These are phyloP conservation scores for Vitis labrusca DNA, from an alignment of 164 flowering plant species.

Conservation along the genomic window DNA sequence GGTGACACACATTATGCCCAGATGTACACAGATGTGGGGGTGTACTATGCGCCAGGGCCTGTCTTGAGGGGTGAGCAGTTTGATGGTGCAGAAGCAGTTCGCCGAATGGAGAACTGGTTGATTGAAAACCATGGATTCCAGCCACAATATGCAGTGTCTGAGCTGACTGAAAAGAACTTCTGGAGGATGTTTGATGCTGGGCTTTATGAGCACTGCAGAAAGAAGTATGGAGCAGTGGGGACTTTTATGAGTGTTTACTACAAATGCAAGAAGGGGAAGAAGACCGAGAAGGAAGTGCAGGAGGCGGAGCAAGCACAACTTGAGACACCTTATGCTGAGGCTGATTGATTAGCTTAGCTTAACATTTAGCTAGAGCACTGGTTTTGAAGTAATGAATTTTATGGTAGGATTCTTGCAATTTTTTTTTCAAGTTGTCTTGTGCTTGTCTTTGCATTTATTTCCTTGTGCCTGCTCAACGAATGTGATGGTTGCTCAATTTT, in stretches of 20 bases:
- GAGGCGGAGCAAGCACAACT: conserved; percentile 88
- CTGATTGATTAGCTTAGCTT: conserved; percentile 23
- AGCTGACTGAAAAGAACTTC: conserved; percentile 82
- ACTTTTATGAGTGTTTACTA: conserved; percentile 98
- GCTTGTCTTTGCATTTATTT: background rate
- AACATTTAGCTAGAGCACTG: background rate
- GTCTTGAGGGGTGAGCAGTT: conserved; percentile 88
- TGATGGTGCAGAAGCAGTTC: conserved; percentile 92
- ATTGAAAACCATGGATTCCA: conserved; percentile 96
- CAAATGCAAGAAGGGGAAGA: conserved; percentile 95
- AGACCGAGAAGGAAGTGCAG: conserved; percentile 96
- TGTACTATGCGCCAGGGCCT: conserved; percentile 95
- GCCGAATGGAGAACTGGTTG: conserved; percentile 84
- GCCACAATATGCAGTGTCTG: conserved; percentile 97
- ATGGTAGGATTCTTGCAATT: background rate
- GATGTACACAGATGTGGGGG: conserved; percentile 96
- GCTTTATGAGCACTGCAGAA: conserved; percentile 79
- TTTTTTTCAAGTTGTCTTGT: background rate
- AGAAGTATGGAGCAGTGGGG: conserved; percentile 89
- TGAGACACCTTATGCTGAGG: conserved; percentile 77
- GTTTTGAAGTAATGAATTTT: background rate
- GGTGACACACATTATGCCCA: conserved; percentile 92
- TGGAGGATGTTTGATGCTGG: conserved; percentile 98
- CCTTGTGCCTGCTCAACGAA: background rate
- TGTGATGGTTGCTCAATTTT: background rate